phyloP scores from a whole-genome alignment of 75 land plant genomes.

The Picea sitchensis region DNA sequence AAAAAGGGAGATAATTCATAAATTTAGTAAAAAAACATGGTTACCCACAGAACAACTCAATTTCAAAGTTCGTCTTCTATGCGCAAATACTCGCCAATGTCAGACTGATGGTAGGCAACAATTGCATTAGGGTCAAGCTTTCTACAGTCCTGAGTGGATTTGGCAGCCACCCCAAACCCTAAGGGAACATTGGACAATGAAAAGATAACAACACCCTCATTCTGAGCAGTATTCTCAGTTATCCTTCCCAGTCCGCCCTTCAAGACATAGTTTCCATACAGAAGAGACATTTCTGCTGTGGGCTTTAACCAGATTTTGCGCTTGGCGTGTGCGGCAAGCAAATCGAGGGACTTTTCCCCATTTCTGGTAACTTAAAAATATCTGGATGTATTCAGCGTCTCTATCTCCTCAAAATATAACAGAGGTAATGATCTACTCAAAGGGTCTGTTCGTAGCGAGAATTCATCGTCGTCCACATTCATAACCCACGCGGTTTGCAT shows the following conservation, averaged over 20 bases:
- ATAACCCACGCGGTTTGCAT: too few relatives aligned
- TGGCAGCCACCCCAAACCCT: slow-evolving; percentile 87
- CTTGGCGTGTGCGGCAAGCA: slow-evolving; percentile 76
- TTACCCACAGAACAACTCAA: not conserved
- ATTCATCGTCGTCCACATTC: too few relatives aligned
- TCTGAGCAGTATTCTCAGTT: slow-evolving; percentile 56
- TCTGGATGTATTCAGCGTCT: too few relatives aligned
- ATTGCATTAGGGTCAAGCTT: slow-evolving; percentile 88
- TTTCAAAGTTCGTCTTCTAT: slow-evolving; percentile 75
- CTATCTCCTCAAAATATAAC: too few relatives aligned
- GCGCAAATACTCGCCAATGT: slow-evolving; percentile 85
- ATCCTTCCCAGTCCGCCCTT: slow-evolving; percentile 83
- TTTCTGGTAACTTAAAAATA: too few relatives aligned
- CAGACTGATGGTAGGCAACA: slow-evolving; percentile 80
- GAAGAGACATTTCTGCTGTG: slow-evolving; percentile 77
- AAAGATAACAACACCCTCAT: slow-evolving; percentile 81
- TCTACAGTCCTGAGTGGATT: slow-evolving; percentile 74
- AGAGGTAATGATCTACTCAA: too few relatives aligned
- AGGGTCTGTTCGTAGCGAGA: too few relatives aligned
- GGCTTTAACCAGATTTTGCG: slow-evolving; percentile 92
- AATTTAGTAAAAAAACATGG: too few relatives aligned
- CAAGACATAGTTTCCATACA: slow-evolving; percentile 81
- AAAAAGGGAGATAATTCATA: too few relatives aligned
- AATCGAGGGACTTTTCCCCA: slow-evolving; percentile 51
- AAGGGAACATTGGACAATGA: slow-evolving; percentile 77